Conservation (phyloP, 805 yeast species). For the Clavispora phyllophila region DNA sequence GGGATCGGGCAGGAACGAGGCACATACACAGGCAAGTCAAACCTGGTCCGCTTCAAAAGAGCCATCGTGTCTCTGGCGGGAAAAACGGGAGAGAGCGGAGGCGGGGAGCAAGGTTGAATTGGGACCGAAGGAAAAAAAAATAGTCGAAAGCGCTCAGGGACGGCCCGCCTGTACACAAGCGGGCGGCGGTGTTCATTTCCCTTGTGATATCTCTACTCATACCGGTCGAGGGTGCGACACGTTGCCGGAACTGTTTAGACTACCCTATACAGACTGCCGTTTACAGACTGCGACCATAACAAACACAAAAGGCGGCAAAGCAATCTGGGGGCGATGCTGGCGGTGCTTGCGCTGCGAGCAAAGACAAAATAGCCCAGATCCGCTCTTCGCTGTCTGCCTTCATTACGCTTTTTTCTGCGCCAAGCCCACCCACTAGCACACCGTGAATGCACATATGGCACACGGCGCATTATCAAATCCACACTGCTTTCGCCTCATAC, state of each 20-base stretch:
- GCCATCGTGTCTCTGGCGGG: constrained; percentile 5
- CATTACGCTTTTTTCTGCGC: too few species aligned
- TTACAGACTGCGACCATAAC: too few species aligned
- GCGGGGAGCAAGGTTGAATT: neutral
- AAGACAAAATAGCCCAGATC: too few species aligned
- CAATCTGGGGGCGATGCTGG: too few species aligned
- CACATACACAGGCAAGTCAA: constrained; percentile 45
- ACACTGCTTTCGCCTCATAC: too few species aligned
- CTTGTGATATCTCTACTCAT: neutral
- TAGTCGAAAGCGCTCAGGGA: neutral
- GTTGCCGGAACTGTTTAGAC: neutral
- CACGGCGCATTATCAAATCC: too few species aligned
- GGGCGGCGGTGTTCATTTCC: neutral
- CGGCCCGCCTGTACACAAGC: neutral
- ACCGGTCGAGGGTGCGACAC: neutral
- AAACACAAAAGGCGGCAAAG: neutral
- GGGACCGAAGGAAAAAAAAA: constrained; percentile 1
- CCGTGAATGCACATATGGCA: too few species aligned
- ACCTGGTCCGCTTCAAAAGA: constrained; percentile 19
- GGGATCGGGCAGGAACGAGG: neutral
- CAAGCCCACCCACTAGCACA: too few species aligned
- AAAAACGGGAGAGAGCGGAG: neutral
- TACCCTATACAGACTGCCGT: neutral
- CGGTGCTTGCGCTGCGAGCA: too few species aligned
- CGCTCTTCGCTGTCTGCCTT: too few species aligned